Evolutionary conservation across 805 yeast genomes (phyloP), one percentile per base, ranked within the genome.

Genomic region (Cyberlindnera japonica): DNA sequence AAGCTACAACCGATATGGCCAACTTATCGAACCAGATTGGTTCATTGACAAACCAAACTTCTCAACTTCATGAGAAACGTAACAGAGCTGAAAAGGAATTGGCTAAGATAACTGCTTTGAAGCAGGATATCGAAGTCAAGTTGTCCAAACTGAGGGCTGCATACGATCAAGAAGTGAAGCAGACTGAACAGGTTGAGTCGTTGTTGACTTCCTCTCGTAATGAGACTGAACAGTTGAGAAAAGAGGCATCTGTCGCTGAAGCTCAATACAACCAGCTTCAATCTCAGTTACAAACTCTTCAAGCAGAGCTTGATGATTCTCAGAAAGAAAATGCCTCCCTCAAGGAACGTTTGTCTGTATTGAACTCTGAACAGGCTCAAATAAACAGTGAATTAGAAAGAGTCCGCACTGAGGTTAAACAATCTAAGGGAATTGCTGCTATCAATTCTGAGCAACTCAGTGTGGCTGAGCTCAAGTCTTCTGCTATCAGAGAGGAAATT

Each of bases 1-100:
- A 77, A 44, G 91, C 95, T 4, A 79, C 93, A 6, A 75, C 89
- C 6, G 96, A 87, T 52, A 74, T 88, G 59, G 96, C 95, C 13
- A 87, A 90, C 51, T 70, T 85, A 30, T 83, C 95, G 0, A 86
- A 82, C 52, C 96, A 90, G 65, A 81, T 87, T 48, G 79, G 79
- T 48, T 83, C 95, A 0, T 67, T 91, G 48, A 75, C 89, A 1
- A 64, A 72, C 17, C 96, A 89, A 61, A 85, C 95, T 2, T 69
- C 84, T 1, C 73, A 71, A 13, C 71, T 84, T 22, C 81, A 81
- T 44, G 83, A 77, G 17, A 84, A 84, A 62, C 81, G 87, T 47
- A 67, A 75, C 15, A 74, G 79, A 45, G 88, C 96, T 1, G 88
- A 82, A 55, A 78, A 75, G 41, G 96, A 91, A 55, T 70, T 90